phyloP scores from a whole-genome alignment of 2,329 filamentous ascomycete species.

The Xylaria sp. region DNA sequence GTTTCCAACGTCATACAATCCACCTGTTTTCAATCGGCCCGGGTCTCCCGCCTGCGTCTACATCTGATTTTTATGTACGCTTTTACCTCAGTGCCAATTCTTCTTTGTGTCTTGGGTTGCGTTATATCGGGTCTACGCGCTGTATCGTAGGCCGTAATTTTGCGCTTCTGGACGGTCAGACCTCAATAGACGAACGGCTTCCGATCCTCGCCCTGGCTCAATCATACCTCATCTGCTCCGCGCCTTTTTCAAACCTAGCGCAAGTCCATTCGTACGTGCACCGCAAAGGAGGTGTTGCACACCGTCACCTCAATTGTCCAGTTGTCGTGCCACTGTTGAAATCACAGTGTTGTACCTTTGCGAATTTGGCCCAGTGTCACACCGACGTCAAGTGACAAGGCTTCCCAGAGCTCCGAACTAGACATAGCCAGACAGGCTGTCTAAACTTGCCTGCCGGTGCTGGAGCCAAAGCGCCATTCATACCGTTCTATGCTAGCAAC shows the following conservation, averaged over 20 bases:
- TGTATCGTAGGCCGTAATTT: constrained; percentile 15
- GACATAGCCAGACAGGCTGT: background rate
- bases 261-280: constrained; percentile 21
- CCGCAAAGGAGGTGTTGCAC: constrained; percentile 26
- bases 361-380: constrained; percentile 40
- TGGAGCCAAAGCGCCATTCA: constrained; percentile 20
- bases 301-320: constrained; percentile 23
- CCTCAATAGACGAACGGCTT: constrained; percentile 9
- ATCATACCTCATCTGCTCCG: constrained; percentile 11
- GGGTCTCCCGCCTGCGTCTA: constrained; percentile 6
- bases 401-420: background rate
- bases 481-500: constrained; percentile 3
- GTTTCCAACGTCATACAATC: constrained; percentile 30
- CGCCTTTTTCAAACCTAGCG: constrained; percentile 13
- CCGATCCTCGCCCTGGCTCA: constrained; percentile 21
- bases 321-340: constrained; percentile 24
- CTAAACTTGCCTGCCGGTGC: constrained; percentile 16
- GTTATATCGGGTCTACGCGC: constrained; percentile 5
- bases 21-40: constrained; percentile 6
- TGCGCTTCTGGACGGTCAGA: constrained; percentile 11
- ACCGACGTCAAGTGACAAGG: constrained; percentile 42
- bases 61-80: background rate
- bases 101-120: background rate
- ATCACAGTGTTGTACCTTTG: constrained; percentile 39
- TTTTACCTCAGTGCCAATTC: constrained; percentile 4